A percentile compares a stretch with the other conserved stretches of the same genome.
Evolutionary conservation across 2,329 filamentous ascomycete species (phyloP).

Genomic region (Pseudopyrenochaeta lycopersici): DNA sequence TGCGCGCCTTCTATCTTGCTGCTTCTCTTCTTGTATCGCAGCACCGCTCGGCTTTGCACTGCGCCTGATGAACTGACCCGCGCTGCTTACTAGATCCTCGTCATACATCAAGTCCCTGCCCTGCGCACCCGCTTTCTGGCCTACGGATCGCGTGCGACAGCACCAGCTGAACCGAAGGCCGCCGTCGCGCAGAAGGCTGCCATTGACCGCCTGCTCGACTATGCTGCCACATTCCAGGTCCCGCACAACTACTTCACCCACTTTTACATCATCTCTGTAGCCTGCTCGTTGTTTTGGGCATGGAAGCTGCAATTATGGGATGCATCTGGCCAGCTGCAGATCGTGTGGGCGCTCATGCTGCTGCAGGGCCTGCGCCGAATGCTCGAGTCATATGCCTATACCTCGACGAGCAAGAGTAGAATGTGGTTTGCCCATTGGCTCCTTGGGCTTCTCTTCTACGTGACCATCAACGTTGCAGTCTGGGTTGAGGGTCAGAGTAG

Average conservation of each 20-base stretch:
- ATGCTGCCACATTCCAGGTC: conserved; percentile 66
- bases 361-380: conserved; percentile 79
- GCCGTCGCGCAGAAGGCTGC: conserved; percentile 13
- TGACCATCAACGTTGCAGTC: conserved; percentile 74
- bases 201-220: conserved; percentile 55
- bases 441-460: conserved; percentile 80
- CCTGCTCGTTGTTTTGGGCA: conserved; percentile 78
- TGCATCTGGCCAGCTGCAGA: conserved; percentile 63
- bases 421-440: conserved; percentile 91
- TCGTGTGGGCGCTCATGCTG: conserved; percentile 77
- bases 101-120: conserved; percentile 60
- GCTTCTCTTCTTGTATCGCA: conserved; percentile 51
- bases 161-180: conserved; percentile 9
- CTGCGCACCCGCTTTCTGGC: conserved; percentile 65
- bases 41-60: conserved; percentile 32
- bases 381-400: conserved; percentile 75
- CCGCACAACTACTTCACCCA: conserved; percentile 90
- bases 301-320: conserved; percentile 63
- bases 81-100: conserved; percentile 56
- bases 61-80: conserved; percentile 30
- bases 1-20: conserved; percentile 50
- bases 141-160: conserved; percentile 65
- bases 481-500: conserved; percentile 79
- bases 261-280: conserved; percentile 80
- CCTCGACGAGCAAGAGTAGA: conserved; percentile 73